phyloP scores from a whole-genome alignment of 768 basidiomycete genomes.

The Lenzites betulinus region DNA sequence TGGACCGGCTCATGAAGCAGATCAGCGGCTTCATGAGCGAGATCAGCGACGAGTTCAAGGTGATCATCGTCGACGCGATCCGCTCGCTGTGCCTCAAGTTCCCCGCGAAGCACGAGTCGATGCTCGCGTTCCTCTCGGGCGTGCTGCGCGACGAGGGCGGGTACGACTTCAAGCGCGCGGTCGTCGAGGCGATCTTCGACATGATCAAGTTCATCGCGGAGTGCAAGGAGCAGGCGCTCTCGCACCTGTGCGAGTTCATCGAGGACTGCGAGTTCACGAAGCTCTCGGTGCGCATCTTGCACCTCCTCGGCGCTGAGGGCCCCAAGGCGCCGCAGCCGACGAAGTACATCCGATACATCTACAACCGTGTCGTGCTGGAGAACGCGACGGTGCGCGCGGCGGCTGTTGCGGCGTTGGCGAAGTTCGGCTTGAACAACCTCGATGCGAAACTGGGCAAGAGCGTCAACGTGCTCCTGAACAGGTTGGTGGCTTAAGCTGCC shows the following conservation, averaged over 20 bases:
- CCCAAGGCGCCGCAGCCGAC: slow-evolving; percentile 95
- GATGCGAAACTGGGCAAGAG: slow-evolving; percentile 82
- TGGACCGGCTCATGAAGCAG: slow-evolving; percentile 98
- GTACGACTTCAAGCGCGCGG: slow-evolving; percentile 98
- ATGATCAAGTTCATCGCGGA: slow-evolving; percentile 99
- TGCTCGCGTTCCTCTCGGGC: slow-evolving; percentile 96
- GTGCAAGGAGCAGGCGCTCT: slow-evolving; percentile 95
- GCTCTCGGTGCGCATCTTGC: slow-evolving; percentile 94
- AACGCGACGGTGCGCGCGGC: slow-evolving; percentile 98
- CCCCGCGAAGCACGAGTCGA: slow-evolving; percentile 93
- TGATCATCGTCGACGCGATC: slow-evolving; percentile 98
- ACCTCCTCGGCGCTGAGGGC: slow-evolving; percentile 93
- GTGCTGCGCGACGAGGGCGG: slow-evolving; percentile 98
- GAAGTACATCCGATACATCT: slow-evolving; percentile 99
- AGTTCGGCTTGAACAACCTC: slow-evolving; percentile 90
- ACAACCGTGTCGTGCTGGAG: slow-evolving; percentile 98
- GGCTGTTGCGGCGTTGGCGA: slow-evolving; percentile 91
- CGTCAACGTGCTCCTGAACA: slow-evolving; percentile 80
- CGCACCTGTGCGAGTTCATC: slow-evolving; percentile 98
- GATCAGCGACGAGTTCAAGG: slow-evolving; percentile 99
- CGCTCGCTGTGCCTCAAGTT: slow-evolving; percentile 99
- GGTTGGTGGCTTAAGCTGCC: slow-evolving; percentile 44
- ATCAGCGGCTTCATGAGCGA: slow-evolving; percentile 99
- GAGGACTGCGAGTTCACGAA: slow-evolving; percentile 99
- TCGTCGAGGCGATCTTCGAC: slow-evolving; percentile 99